Conservation (phyloP, 169 alveolate species). For the Ichthyophthirius multifiliis region DNA sequence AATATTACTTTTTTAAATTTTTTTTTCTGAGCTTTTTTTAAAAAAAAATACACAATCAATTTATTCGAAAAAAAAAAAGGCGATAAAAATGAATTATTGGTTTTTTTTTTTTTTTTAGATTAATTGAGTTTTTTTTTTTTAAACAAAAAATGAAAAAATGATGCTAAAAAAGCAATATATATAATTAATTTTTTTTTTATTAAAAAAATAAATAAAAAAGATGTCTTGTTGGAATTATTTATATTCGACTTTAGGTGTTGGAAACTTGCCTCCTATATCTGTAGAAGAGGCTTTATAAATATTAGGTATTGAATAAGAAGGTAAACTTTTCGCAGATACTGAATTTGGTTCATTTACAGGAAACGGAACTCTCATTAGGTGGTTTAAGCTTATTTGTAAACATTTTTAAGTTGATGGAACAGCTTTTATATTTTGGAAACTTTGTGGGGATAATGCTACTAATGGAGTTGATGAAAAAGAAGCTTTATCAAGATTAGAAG, state of each 20-base stretch:
- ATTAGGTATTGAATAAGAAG: conserved; percentile 49
- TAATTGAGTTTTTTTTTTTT: no score
- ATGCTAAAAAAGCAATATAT: no score
- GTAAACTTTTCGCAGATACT: conserved; percentile 58
- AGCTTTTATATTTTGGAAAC: conserved; percentile 59
- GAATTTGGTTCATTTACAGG: conserved; percentile 75
- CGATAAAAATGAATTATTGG: no score
- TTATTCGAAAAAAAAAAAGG: no score
- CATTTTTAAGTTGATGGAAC: conserved; percentile 51
- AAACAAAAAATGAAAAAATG: no score
- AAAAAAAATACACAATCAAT: no score
- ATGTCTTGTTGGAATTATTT: conserved; percentile 60
- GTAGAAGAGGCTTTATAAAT: conserved; percentile 63
- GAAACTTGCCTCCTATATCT: conserved; percentile 57
- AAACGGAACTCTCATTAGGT: conserved; percentile 58
- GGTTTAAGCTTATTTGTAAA: conserved; percentile 53
- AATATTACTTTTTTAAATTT: no score
- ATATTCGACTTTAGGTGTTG: conserved; percentile 60
- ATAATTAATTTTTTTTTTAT: no score
- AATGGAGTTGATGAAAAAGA: conserved; percentile 51
- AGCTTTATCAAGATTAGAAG: conserved; percentile 47
- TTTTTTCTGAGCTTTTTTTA: neutral
- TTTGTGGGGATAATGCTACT: conserved; percentile 57
- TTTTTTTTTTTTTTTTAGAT: no score
- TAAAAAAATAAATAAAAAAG: neutral